Conservation (phyloP, 169 alveolate genomes). For the Theileria annulata region DNA sequence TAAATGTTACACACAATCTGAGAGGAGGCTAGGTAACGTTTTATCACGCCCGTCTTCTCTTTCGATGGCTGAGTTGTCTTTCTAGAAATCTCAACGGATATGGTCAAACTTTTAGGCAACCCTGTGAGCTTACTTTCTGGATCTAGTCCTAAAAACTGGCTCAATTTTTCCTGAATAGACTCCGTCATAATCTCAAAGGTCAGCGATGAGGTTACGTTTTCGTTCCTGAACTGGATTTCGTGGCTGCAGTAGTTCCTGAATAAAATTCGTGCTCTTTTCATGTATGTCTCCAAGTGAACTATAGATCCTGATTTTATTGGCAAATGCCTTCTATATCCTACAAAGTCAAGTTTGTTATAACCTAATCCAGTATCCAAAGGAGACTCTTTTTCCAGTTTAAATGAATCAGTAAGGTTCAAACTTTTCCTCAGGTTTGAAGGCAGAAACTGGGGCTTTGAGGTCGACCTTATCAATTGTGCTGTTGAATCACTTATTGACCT, state of each 20-base stretch:
- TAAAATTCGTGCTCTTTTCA: constrained; percentile 54
- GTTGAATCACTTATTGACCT: constrained; percentile 18
- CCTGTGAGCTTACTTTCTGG: background rate
- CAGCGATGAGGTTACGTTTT: constrained; percentile 22
- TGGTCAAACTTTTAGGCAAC: constrained; percentile 38
- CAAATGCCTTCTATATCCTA: background rate
- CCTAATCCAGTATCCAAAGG: background rate
- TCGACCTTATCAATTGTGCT: background rate
- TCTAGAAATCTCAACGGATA: constrained; percentile 41
- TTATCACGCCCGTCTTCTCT: constrained; percentile 31
- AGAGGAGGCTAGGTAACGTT: constrained; percentile 49
- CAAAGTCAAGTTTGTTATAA: background rate
- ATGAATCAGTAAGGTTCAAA: background rate
- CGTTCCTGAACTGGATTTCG: constrained; percentile 40
- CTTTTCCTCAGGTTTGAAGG: background rate
- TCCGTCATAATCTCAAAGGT: constrained; percentile 44
- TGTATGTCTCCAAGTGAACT: constrained; percentile 42
- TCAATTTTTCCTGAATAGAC: constrained; percentile 3
- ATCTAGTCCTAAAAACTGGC: background rate
- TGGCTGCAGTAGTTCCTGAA: constrained; percentile 45
- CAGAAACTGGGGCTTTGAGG: background rate
- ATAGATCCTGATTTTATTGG: constrained; percentile 48
- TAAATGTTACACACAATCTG: constrained; percentile 53
- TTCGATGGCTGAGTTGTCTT: constrained; percentile 55
- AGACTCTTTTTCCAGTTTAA: background rate